phyloP scores from a whole-genome alignment of 352 stramenopile species.

The Pythium scleroteichum region DNA sequence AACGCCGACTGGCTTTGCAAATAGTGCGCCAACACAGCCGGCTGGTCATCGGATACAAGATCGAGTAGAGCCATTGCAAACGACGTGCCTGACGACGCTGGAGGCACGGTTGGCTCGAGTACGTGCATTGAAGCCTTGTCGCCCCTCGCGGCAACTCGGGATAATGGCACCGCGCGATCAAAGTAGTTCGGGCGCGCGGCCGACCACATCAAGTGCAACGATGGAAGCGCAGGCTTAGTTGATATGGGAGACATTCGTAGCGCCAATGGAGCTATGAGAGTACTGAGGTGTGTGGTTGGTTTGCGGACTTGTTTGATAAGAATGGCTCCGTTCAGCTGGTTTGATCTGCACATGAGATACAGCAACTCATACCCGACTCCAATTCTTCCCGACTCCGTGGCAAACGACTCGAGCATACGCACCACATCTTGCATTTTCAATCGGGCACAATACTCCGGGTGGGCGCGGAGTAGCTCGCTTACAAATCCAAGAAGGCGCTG shows the following conservation, averaged over 20 bases:
- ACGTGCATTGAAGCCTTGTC: slow-evolving; percentile 5
- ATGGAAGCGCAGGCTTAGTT: neutral
- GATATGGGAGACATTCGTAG: too few relatives aligned
- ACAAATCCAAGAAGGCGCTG: slow-evolving; percentile 20
- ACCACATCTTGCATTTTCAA: slow-evolving; percentile 14
- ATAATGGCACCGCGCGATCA: slow-evolving; percentile 1
- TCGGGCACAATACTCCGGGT: neutral
- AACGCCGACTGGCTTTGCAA: slow-evolving; percentile 12
- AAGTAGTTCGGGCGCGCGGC: slow-evolving; percentile 9
- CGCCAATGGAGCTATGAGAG: too few relatives aligned
- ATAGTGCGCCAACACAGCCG: neutral
- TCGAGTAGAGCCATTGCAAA: slow-evolving; percentile 17
- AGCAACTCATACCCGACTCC: slow-evolving; percentile 19
- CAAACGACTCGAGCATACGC: slow-evolving; percentile 10
- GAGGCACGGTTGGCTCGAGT: slow-evolving; percentile 9
- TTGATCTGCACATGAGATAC: slow-evolving; percentile 13
- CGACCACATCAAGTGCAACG: slow-evolving; percentile 12
- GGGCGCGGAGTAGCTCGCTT: slow-evolving; percentile 17
- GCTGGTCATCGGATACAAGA: neutral
- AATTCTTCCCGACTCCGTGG: slow-evolving; percentile 1
- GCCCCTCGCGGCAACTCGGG: slow-evolving; percentile 1
- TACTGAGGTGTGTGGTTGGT: too few relatives aligned
- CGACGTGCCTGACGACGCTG: neutral
- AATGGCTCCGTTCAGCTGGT: neutral
- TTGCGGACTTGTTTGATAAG: neutral